Percentiles rank a stretch among this genome's conserved stretches.
phyloP scores from a whole-genome alignment of 2,329 filamentous ascomycete species.

The Magnaporthales sp. region DNA sequence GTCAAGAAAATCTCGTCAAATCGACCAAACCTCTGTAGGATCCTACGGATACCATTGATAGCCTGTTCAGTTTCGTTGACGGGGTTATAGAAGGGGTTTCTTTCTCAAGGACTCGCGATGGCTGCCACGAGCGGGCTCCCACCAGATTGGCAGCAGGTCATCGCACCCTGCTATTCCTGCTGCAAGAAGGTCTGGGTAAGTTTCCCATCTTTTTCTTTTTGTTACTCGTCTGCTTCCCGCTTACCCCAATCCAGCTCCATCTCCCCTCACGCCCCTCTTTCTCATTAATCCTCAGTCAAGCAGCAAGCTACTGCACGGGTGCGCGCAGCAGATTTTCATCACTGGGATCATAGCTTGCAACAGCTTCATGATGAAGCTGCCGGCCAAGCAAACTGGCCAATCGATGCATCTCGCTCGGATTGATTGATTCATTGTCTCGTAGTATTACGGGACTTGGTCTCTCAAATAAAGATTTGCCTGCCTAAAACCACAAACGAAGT shows the following conservation, averaged over 20 bases:
- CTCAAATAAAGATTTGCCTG: not conserved
- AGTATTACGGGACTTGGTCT: not conserved
- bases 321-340: not conserved
- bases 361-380: not conserved
- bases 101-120: not conserved
- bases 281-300: not conserved
- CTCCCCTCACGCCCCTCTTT: not conserved
- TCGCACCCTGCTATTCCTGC: slow-evolving; percentile 23
- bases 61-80: not conserved
- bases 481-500: not conserved
- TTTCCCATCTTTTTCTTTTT: not conserved
- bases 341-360: not conserved
- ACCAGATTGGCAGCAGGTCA: slow-evolving; percentile 7
- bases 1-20: not conserved
- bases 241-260: not conserved
- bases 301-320: not conserved
- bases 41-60: too few relatives aligned
- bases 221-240: not conserved
- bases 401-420: not conserved
- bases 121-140: not conserved
- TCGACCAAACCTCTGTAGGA: not conserved
- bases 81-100: not conserved
- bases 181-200: slow-evolving; percentile 22
- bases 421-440: not conserved
- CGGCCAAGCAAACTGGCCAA: not conserved